Evolutionary conservation across 2,329 filamentous ascomycete species (phyloP).

Genomic region (Xylaria sp.): DNA sequence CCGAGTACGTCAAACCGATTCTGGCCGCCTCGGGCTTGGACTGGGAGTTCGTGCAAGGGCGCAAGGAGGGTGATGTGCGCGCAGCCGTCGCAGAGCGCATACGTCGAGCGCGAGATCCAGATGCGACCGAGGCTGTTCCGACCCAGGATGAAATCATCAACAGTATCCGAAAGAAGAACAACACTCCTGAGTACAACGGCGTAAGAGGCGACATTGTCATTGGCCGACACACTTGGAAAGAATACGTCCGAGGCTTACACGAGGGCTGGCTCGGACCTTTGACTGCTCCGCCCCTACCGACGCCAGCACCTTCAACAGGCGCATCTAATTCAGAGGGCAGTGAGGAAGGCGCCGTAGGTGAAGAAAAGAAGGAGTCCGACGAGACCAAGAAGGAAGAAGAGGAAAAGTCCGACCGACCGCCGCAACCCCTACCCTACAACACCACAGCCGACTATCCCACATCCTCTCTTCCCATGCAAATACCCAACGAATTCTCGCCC

Average conservation of each 20-base stretch:
- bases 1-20: constrained; percentile 91
- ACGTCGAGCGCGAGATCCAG: constrained; percentile 60
- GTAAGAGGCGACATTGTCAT: constrained; percentile 80
- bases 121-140: constrained; percentile 39
- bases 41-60: constrained; percentile 92
- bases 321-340: not conserved
- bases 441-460: constrained; percentile 64
- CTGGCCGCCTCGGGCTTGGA: constrained; percentile 85
- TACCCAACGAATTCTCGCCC: constrained; percentile 68
- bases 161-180: constrained; percentile 58
- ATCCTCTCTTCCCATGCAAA: constrained; percentile 56
- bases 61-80: constrained; percentile 86
- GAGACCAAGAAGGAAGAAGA: constrained; percentile 44
- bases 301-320: constrained; percentile 13
- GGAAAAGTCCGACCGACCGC: constrained; percentile 52
- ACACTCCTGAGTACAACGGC: constrained; percentile 66
- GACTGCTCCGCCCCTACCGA: constrained; percentile 49
- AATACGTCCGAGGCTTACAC: constrained; percentile 87
- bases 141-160: constrained; percentile 57
- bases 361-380: constrained; percentile 36
- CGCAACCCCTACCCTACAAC: constrained; percentile 70
- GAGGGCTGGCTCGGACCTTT: constrained; percentile 94
- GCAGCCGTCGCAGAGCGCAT: constrained; percentile 83
- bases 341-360: constrained; percentile 17
- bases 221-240: constrained; percentile 92